Percentiles rank a stretch among this genome's conserved stretches.
Evolutionary conservation across 768 basidiomycete species (phyloP).

Genomic region (Phaffia tasmanica): DNA sequence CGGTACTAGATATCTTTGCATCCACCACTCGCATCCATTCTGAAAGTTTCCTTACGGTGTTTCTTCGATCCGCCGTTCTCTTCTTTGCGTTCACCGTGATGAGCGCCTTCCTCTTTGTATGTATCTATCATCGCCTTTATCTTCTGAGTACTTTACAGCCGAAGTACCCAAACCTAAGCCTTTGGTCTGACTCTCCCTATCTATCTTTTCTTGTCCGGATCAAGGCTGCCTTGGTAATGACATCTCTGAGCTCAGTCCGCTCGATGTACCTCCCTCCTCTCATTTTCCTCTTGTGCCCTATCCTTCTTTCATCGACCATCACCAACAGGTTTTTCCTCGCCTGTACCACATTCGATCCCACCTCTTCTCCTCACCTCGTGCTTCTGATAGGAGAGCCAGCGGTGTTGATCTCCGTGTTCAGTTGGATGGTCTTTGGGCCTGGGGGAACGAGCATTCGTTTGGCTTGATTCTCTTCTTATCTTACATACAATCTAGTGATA

Average conservation of each 20-base stretch:
- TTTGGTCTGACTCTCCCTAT: background rate
- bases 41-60: too few species aligned
- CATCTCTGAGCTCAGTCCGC: too few species aligned
- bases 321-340: slow-evolving; percentile 1
- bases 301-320: slow-evolving; percentile 1
- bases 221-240: background rate
- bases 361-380: background rate
- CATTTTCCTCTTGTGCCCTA: background rate
- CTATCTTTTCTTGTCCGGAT: background rate
- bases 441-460: background rate
- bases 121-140: background rate
- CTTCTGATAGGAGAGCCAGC: background rate
- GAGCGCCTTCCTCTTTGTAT: slow-evolving; percentile 1
- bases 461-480: background rate
- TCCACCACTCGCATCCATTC: too few species aligned
- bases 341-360: background rate
- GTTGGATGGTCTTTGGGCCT: background rate
- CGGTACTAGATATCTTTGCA: too few species aligned
- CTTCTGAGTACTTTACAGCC: background rate
- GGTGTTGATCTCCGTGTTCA: background rate
- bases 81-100: background rate
- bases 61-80: too few species aligned
- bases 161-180: background rate
- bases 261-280: background rate
- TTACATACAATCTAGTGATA: background rate